Conservation (phyloP, 345 rosid genomes). For the Noccaea bulbosa region DNA sequence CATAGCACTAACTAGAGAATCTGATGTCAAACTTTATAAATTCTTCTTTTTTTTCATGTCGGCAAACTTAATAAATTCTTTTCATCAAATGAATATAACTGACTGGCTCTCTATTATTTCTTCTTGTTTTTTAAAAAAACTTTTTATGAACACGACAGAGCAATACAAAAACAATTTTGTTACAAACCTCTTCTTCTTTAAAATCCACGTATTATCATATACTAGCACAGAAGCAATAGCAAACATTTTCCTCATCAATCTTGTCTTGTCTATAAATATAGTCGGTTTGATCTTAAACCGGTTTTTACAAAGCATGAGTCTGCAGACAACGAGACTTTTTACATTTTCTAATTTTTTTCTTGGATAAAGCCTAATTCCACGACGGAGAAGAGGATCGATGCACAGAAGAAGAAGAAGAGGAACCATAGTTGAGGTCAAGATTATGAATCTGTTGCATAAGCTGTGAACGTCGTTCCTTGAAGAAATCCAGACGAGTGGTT, state of each 20-base stretch:
- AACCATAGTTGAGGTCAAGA: constrained; percentile 83
- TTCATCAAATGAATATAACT: not conserved
- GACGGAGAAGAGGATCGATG: constrained; percentile 85
- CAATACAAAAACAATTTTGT: not conserved
- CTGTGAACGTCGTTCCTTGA: constrained; percentile 96
- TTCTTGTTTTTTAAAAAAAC: too few relatives aligned
- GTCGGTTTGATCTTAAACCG: constrained; percentile 24
- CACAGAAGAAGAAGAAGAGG: constrained; percentile 63
- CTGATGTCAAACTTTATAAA: not conserved
- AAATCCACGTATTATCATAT: not conserved
- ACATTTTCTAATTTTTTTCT: constrained; percentile 2
- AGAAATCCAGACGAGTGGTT: constrained; percentile 91
- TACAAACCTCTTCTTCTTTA: not conserved
- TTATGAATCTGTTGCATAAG: constrained; percentile 95
- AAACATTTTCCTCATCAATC: constrained; percentile 2
- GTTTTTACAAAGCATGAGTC: constrained; percentile 41
- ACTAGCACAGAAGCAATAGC: not conserved
- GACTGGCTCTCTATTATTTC: too few relatives aligned
- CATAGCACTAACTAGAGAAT: constrained; percentile 21
- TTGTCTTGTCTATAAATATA: constrained; percentile 5
- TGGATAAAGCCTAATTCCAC: constrained; percentile 59
- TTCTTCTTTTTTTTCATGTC: too few relatives aligned
- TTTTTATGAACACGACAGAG: not conserved
- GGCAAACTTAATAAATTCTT: not conserved
- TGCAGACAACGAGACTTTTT: constrained; percentile 13